phyloP scores from a whole-genome alignment of 2,329 filamentous ascomycete genomes.

The Arthrobotrys pseudoclavata region DNA sequence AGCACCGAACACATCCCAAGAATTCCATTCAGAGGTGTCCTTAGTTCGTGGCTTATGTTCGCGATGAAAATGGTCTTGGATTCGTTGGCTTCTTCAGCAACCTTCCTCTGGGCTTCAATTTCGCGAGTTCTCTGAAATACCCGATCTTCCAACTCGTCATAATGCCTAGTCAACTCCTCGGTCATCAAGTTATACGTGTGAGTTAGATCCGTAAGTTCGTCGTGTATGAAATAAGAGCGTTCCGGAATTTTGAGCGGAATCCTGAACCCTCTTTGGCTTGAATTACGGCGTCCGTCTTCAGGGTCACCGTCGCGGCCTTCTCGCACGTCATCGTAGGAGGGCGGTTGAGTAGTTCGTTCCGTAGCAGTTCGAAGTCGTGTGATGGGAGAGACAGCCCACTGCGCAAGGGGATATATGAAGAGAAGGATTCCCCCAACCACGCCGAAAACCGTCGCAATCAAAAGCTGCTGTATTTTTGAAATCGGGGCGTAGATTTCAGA shows the following conservation, averaged over 20 bases:
- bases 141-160: constrained; percentile 84
- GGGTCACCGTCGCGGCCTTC: constrained; percentile 61
- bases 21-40: constrained; percentile 95
- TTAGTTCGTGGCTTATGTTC: constrained; percentile 89
- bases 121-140: constrained; percentile 86
- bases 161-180: constrained; percentile 88
- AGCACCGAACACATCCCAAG: constrained; percentile 93
- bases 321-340: constrained; percentile 59
- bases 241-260: constrained; percentile 87
- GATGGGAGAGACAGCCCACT: constrained; percentile 85
- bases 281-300: constrained; percentile 58
- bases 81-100: constrained; percentile 83
- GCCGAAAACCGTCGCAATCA: constrained; percentile 87
- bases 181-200: constrained; percentile 97
- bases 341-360: constrained; percentile 71
- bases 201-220: constrained; percentile 77
- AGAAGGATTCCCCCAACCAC: constrained; percentile 80
- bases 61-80: constrained; percentile 98
- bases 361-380: constrained; percentile 81
- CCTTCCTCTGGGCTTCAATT: constrained; percentile 77
- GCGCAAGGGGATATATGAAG: constrained; percentile 81
- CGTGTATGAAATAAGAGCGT: constrained; percentile 80
- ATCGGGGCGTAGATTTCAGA: constrained; percentile 83
- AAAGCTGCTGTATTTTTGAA: constrained; percentile 79
- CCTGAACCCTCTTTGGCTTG: constrained; percentile 76